Evolutionary conservation across 495 filamentous ascomycete species (phyloP).

Genomic region (Peziza echinospora): DNA sequence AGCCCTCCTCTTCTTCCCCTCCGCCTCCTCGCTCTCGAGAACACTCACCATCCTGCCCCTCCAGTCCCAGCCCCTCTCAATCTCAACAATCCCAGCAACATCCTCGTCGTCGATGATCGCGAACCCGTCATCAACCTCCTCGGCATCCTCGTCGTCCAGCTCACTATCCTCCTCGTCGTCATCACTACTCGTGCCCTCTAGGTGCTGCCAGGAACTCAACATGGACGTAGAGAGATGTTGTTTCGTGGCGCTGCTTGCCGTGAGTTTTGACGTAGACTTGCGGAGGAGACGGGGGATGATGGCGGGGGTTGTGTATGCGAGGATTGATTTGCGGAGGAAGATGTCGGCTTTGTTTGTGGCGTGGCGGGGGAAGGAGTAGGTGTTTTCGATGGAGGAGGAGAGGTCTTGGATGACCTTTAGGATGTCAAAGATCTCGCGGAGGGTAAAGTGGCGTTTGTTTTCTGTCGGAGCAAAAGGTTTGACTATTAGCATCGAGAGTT

Average conservation of each 20-base stretch:
- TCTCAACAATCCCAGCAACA: conserved; percentile 7
- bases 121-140: conserved; percentile 1
- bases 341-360: background rate
- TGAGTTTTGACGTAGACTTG: background rate
- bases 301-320: background rate
- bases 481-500: too few species aligned
- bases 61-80: conserved; percentile 3
- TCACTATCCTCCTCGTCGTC: background rate
- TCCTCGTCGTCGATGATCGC: conserved; percentile 9
- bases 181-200: background rate
- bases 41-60: background rate
- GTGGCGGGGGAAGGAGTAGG: background rate
- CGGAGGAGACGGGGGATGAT: background rate
- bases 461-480: too few species aligned
- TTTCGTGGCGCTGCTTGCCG: background rate
- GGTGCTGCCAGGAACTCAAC: background rate
- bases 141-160: background rate
- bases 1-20: conserved; percentile 2
- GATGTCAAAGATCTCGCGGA: conserved; percentile 11
- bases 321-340: background rate
- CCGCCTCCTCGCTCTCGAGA: conserved; percentile 2
- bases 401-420: conserved; percentile 14
- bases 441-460: background rate
- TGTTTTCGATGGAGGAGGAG: background rate
- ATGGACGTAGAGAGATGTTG: background rate